Conservation (phyloP, 495 filamentous ascomycete genomes). For the Halenospora varia region DNA sequence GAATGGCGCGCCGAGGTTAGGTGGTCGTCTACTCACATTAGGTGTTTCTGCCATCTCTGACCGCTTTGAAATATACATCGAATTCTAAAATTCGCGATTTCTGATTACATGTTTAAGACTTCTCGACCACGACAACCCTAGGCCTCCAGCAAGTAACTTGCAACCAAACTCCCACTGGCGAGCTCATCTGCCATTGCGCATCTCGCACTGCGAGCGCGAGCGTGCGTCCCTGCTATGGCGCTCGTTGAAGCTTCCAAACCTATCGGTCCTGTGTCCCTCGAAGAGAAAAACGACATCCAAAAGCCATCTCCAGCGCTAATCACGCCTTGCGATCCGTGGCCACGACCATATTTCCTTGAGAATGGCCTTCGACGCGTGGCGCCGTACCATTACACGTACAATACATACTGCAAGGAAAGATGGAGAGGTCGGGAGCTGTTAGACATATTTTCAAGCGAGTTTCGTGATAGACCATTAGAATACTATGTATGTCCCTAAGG, state of each 20-base stretch:
- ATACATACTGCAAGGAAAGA: slow-evolving; percentile 86
- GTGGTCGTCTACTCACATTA: too few species aligned
- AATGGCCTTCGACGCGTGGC: slow-evolving; percentile 73
- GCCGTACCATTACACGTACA: slow-evolving; percentile 94
- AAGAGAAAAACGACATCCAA: slow-evolving; percentile 30
- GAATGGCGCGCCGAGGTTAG: not conserved
- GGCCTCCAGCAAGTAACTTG: not conserved
- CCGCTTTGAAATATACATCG: not conserved
- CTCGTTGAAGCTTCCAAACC: slow-evolving; percentile 41
- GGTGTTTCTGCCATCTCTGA: not conserved
- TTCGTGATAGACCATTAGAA: slow-evolving; percentile 76
- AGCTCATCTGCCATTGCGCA: slow-evolving; percentile 55
- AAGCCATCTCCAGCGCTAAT: slow-evolving; percentile 49
- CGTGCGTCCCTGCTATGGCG: slow-evolving; percentile 49
- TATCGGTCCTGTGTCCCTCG: slow-evolving; percentile 27
- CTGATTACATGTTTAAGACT: too few species aligned
- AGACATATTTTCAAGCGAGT: slow-evolving; percentile 80
- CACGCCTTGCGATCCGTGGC: slow-evolving; percentile 64
- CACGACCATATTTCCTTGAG: slow-evolving; percentile 72
- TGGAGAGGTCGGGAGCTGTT: slow-evolving; percentile 74
- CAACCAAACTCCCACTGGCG: slow-evolving; percentile 42
- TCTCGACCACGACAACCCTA: too few species aligned
- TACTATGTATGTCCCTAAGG: slow-evolving; percentile 63
- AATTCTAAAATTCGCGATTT: too few species aligned
- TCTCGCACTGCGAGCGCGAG: slow-evolving; percentile 50